Evolutionary conservation across 1,284 basidiomycete genomes (phyloP).

Genomic region (Hemileia vastatrix): DNA sequence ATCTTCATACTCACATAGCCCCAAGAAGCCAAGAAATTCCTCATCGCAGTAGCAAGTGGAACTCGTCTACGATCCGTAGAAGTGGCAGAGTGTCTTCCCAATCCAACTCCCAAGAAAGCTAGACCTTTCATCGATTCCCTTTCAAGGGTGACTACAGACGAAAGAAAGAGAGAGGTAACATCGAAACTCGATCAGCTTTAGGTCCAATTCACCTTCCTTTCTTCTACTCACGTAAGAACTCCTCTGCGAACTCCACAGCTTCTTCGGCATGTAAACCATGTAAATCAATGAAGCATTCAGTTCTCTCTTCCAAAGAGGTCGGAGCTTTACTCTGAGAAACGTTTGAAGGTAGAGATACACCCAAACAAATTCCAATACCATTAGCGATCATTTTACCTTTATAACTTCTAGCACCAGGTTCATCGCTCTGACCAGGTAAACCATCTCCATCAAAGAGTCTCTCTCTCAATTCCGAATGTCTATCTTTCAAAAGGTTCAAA

Average conservation of each 20-base stretch:
- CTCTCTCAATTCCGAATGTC: conserved; percentile 61
- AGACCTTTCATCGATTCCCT: neutral
- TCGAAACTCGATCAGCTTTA: too few relatives aligned
- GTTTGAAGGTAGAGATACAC: conserved; percentile 29
- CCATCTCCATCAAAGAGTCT: conserved; percentile 50
- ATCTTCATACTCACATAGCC: neutral
- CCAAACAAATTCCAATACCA: conserved; percentile 56
- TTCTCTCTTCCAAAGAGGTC: conserved; percentile 36
- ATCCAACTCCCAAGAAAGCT: conserved; percentile 1
- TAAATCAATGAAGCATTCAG: conserved; percentile 56
- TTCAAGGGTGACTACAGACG: neutral
- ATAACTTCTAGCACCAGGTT: conserved; percentile 63
- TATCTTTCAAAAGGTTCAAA: conserved; percentile 69
- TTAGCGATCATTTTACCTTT: conserved; percentile 69
- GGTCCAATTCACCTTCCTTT: too few relatives aligned
- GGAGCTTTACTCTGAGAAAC: conserved; percentile 12
- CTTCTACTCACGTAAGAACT: conserved; percentile 76
- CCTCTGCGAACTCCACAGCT: conserved; percentile 78
- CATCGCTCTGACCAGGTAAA: conserved; percentile 59
- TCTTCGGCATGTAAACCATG: conserved; percentile 69
- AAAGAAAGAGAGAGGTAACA: too few relatives aligned
- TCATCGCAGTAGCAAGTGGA: neutral
- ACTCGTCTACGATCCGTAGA: neutral
- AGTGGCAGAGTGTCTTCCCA: neutral
- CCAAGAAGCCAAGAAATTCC: neutral